Base-by-base conservation (phyloP, 129 eudicot species). In the Daucus carota region DNA sequence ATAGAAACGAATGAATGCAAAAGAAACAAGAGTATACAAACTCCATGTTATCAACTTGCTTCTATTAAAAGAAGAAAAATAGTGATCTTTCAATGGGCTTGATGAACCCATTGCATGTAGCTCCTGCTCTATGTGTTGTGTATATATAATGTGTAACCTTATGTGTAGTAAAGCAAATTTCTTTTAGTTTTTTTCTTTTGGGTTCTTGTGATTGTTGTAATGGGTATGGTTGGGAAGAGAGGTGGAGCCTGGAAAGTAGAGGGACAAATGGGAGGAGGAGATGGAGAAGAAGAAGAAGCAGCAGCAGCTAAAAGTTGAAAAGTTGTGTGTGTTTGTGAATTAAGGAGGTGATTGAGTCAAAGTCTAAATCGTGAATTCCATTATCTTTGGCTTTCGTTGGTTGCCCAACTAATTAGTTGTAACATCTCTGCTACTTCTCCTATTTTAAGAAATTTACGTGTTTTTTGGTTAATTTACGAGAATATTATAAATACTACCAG, bases 21-120 rank as follows among this genome's bases (percentile, higher is more conserved):
- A 57, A 9, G 91, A 82, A 18, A 94, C 71, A 40, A 91, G 74
- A 72, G 87, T 83, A 73, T 80, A 89, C 18, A 94, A 33, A 45
- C 81, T 73, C 82, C 75, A 91, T 72, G 92, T 82, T 24, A 91
- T 59, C 16, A 90, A n/a, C 66, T 89, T 90, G 76, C 65, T 91
- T 36, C 81, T 76, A 74, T 84, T 69, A 62, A 81, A 80, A 41
- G 65, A 77, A 44, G 88, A 81, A 41, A 76, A 77, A 33, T 84
- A 70, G 18, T 88, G 82, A 14, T 81, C 89, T 73, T 81, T 85
- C 29, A 77, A 79, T 42, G 81, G 81, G 70, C 57, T 72, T 70
- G 74, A 36, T 72, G 73, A 80, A 74, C 87, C 82, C 82, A 82
- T 74, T 77, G 76, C 73, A 81, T 76, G 14, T 68, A 36, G 40